phyloP scores from a whole-genome alignment of 495 filamentous ascomycete genomes.

The Cairneyella variabilis region DNA sequence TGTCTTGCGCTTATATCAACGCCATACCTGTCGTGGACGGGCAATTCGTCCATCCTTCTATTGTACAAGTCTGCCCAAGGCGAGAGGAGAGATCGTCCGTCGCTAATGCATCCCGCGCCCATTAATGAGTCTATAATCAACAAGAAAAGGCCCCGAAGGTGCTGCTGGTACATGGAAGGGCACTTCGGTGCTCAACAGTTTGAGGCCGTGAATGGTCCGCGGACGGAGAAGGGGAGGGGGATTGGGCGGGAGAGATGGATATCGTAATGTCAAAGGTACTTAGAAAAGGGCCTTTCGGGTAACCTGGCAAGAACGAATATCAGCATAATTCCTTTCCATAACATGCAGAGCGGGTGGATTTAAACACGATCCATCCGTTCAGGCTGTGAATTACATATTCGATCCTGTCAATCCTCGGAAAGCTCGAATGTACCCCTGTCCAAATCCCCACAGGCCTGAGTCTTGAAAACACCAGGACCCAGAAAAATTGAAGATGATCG shows the following conservation, averaged over 20 bases:
- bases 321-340: too few relatives aligned
- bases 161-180: conserved; percentile 24
- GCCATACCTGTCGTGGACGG: too few relatives aligned
- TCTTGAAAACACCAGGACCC: too few relatives aligned
- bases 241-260: background rate
- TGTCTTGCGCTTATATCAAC: too few relatives aligned
- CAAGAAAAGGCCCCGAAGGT: conserved; percentile 15
- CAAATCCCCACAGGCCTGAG: too few relatives aligned
- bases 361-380: too few relatives aligned
- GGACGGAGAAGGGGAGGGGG: background rate
- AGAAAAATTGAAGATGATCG: too few relatives aligned
- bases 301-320: conserved; percentile 39
- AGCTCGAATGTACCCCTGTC: too few relatives aligned
- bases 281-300: conserved; percentile 55
- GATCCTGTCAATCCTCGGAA: too few relatives aligned
- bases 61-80: conserved; percentile 23
- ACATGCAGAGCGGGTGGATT: too few relatives aligned
- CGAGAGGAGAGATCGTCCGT: conserved; percentile 30
- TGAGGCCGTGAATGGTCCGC: background rate
- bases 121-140: conserved; percentile 21
- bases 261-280: conserved; percentile 2
- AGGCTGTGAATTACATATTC: too few relatives aligned
- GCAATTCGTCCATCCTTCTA: conserved; percentile 20
- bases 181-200: background rate
- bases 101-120: conserved; percentile 26